Conservation (phyloP, 164 flowering plant species). For the grape (Vitis vinifera) region ASM3070453v1 NC_081812.1:20171001-20171500, state of each 20-base stretch:
- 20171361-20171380: neutral
- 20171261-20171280: neutral
- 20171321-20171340: neutral
- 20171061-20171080: no score
- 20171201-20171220: neutral
- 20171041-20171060: neutral
- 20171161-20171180: no score
- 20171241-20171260: neutral
- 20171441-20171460: no score
- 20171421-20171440: neutral
- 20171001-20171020: slow-evolving; percentile 1
- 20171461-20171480: no score
- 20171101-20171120: no score
- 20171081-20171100: no score
- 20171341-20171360: no score
- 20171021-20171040: neutral
- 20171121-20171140: no score
- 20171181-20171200: no score
- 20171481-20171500: no score
- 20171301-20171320: neutral
- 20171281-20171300: neutral
- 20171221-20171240: slow-evolving; percentile 5
- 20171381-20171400: neutral
- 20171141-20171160: no score
- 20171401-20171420: neutral